A percentile compares a stretch with the other conserved stretches of the same genome.
phyloP scores from a whole-genome alignment of 495 filamentous ascomycete genomes.

The Tuber brumale region DNA sequence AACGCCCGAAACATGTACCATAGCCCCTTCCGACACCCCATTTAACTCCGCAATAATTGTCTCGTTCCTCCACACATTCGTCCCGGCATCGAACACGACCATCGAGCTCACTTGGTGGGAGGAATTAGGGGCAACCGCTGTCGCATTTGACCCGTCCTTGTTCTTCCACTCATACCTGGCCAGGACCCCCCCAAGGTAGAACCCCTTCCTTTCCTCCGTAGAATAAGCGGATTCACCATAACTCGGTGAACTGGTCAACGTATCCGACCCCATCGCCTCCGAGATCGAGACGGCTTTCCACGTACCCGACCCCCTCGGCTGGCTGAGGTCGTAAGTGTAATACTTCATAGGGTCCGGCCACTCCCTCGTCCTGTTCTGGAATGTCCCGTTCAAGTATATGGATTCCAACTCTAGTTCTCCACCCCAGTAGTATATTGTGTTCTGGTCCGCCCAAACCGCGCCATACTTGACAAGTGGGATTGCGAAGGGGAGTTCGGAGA shows the following conservation, averaged over 20 bases:
- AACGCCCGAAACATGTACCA: slow-evolving; percentile 42
- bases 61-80: neutral
- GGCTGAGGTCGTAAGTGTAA: neutral
- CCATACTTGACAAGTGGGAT: neutral
- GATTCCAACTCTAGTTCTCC: neutral
- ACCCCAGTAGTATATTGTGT: slow-evolving; percentile 1
- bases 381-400: neutral
- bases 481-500: neutral
- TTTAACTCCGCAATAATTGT: neutral
- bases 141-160: neutral
- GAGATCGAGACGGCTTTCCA: neutral
- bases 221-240: neutral
- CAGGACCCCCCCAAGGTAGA: neutral
- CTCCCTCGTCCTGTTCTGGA: neutral
- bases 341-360: neutral
- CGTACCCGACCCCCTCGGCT: neutral
- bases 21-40: neutral
- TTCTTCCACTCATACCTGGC: neutral
- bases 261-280: neutral
- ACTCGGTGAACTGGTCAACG: neutral
- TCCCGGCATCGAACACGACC: neutral
- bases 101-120: no score
- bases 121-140: neutral
- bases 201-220: neutral
- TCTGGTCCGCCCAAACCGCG: neutral